Evolutionary conservation across 2,329 filamentous ascomycete species (phyloP).

Genomic region (Beauveria pseudobassiana): DNA sequence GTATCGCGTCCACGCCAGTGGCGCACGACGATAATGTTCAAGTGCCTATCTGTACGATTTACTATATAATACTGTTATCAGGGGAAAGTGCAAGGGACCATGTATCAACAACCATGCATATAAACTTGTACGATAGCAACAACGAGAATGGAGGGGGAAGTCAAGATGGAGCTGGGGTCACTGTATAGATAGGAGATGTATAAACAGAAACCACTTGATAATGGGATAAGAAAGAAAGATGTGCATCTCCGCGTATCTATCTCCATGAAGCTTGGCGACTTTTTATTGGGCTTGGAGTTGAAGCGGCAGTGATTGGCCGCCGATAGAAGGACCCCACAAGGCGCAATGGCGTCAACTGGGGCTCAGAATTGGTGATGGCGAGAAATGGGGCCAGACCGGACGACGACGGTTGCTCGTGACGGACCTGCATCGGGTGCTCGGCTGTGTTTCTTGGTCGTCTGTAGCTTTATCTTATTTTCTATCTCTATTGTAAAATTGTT

Average conservation of each 20-base stretch:
- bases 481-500: background rate
- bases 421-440: slow-evolving; percentile 1
- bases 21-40: background rate
- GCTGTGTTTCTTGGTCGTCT: slow-evolving; percentile 14
- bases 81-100: background rate
- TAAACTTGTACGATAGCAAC: background rate
- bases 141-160: background rate
- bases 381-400: slow-evolving; percentile 12
- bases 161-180: background rate
- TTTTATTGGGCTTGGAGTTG: slow-evolving; percentile 3
- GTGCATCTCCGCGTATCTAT: slow-evolving; percentile 10
- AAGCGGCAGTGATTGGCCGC: slow-evolving; percentile 11
- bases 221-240: background rate
- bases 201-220: background rate
- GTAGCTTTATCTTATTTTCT: background rate
- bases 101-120: slow-evolving; percentile 3
- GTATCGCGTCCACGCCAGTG: background rate
- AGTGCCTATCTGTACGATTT: background rate
- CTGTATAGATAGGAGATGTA: background rate
- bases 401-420: slow-evolving; percentile 8
- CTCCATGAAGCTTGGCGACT: background rate
- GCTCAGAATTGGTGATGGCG: slow-evolving; percentile 13
- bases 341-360: slow-evolving; percentile 28
- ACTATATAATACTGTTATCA: background rate
- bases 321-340: slow-evolving; percentile 17